A percentile compares a stretch with the other conserved stretches of the same genome.
phyloP scores from a whole-genome alignment of 306 rosid species.

The Cercis canadensis region DNA sequence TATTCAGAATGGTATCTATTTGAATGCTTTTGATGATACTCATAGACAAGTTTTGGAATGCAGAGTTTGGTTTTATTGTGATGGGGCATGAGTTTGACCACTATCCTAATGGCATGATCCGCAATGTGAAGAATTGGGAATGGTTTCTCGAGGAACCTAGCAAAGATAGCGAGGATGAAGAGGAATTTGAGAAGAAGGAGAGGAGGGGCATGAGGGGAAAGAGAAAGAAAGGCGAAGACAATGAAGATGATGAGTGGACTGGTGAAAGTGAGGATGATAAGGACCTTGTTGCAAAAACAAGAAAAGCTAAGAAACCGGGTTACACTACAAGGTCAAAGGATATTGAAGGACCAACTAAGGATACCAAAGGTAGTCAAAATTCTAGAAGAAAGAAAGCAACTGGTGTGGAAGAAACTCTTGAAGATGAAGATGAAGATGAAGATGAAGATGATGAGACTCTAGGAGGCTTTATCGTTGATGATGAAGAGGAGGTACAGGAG shows the following conservation, averaged over 20 bases:
- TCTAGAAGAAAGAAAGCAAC: slow-evolving; percentile 46
- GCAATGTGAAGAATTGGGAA: slow-evolving; percentile 62
- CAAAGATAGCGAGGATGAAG: slow-evolving; percentile 55
- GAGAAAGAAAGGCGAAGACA: slow-evolving; percentile 46
- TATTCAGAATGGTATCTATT: background rate
- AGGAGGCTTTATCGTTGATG: slow-evolving; percentile 73
- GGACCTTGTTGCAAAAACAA: slow-evolving; percentile 45
- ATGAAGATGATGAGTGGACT: slow-evolving; percentile 68
- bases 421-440: slow-evolving; percentile 50
- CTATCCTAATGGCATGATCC: slow-evolving; percentile 68
- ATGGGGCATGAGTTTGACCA: slow-evolving; percentile 80
- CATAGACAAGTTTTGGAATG: slow-evolving; percentile 31
- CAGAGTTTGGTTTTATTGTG: slow-evolving; percentile 84
- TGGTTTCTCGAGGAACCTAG: slow-evolving; percentile 80
- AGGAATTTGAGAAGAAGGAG: slow-evolving; percentile 44
- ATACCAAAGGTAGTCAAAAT: slow-evolving; percentile 33
- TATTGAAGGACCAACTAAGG: slow-evolving; percentile 25
- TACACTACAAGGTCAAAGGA: slow-evolving; percentile 71
- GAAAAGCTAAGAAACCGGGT: slow-evolving; percentile 50
- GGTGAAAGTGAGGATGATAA: slow-evolving; percentile 68
- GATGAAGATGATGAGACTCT: slow-evolving; percentile 63
- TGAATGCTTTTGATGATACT: slow-evolving; percentile 26
- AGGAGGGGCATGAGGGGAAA: slow-evolving; percentile 44
- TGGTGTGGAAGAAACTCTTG: slow-evolving; percentile 35
- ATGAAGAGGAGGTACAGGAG: slow-evolving; percentile 51